Evolutionary conservation across 345 rosid species (phyloP), one percentile per base, ranked within the genome.

Genomic region (Pseudoturritis turrita): DNA sequence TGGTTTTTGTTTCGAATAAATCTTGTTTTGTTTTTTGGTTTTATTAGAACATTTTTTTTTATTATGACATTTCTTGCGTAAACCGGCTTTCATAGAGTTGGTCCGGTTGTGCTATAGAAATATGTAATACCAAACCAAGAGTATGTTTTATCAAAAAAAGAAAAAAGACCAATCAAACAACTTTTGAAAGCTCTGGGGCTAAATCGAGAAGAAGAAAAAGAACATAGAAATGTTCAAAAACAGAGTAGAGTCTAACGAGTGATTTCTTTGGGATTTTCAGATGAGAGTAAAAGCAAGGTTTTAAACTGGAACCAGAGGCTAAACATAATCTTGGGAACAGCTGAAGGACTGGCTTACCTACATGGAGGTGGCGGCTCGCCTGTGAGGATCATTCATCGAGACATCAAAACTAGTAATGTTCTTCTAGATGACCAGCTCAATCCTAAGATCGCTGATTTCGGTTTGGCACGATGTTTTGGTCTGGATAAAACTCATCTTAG

Each of bases 381-480:
- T 0, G 68, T 74, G 1, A 41, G 62, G 55, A 83, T 83, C 12
- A 79, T 86, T 60, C 87, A 86, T 64, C 71, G 84, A 14, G 90
- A 86, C 75, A 86, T 86, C 44, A 83, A 86, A 81, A 79, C 86
- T 0, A 80, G 86, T 44, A 83, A 82, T 55, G 68, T 83, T 58
- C 77, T 86, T 28, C 49, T 82, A 14, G 86, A 83, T 53, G 62
- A 77, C 58, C 81, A 76, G 60, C 67, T 74, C 31, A 77, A 60
- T 52, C 78, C 85, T 0, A 83, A 83, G 69, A 86, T 86, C 2
- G 81, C 83, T n/a, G 90, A 86, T 64, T 83, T 86, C 36, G 90
- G 85, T 22, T 73, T 83, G 9, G 85, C 74, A 37, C 83, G 82
- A 58, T 80, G 82, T 37, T 68, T 69, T 3, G 59, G 75, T 26